phyloP scores from a whole-genome alignment of 139 green algal species.

The Chlorella vulgaris region DNA sequence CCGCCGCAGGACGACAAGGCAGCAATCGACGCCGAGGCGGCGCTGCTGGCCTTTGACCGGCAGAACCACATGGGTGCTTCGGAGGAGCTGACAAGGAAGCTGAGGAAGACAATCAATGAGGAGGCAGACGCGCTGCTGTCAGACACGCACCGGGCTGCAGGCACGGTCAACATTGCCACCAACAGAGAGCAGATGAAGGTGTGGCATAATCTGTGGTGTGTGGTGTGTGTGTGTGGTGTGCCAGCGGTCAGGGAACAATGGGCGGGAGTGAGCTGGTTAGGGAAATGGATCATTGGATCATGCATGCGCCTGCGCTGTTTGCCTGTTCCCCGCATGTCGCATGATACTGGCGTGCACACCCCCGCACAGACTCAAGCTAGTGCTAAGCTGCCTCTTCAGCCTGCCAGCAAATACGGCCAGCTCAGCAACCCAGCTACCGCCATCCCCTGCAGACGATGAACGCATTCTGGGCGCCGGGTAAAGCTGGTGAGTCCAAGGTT shows the following conservation, averaged over 20 bases:
- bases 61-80: slow-evolving; percentile 83
- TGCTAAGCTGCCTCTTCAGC: not conserved
- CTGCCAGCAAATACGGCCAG: not conserved
- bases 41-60: slow-evolving; percentile 86
- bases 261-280: not conserved
- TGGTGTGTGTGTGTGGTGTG: not conserved
- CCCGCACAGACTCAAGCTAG: not conserved
- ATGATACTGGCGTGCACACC: too few species aligned
- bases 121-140: slow-evolving; percentile 42
- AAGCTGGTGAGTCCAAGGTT: slow-evolving; percentile 52
- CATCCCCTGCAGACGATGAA: slow-evolving; percentile 49
- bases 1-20: slow-evolving; percentile 59
- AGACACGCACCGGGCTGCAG: slow-evolving; percentile 49
- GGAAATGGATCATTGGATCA: not conserved
- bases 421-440: not conserved
- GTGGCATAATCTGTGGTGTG: too few species aligned
- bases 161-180: slow-evolving; percentile 71
- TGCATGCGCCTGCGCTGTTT: not conserved
- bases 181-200: slow-evolving; percentile 76
- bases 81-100: slow-evolving; percentile 39
- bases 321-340: not conserved
- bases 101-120: slow-evolving; percentile 34
- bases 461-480: slow-evolving; percentile 84
- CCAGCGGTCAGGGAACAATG: not conserved
- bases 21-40: slow-evolving; percentile 64